Base-by-base conservation (phyloP, 768 basidiomycete genomes). In the Pleurotus citrinopileatus region DNA sequence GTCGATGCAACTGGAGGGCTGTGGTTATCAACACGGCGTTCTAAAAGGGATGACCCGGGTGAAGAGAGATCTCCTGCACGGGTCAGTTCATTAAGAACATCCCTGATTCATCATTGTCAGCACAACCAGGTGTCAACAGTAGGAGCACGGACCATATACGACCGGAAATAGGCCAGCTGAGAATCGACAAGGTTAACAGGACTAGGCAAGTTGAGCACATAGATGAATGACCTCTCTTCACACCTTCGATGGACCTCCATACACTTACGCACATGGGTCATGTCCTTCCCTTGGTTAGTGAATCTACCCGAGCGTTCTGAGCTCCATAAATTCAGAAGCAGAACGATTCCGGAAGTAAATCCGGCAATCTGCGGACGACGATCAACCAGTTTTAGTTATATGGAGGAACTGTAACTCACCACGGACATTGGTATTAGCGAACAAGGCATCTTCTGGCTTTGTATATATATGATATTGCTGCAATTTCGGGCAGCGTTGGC, bases 401-500 rank as follows among this genome's bases (percentile, higher is more conserved):
- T 32, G 7, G 29, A 32, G 29, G 29, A 32, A 32, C 29, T 27
- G 7, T 6, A 12, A 42, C 37, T 23, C 20, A 43, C 46, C 37
- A 25, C 29, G 28, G 2, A 27, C 38, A 58, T 61, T 4, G 74
- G 32, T 73, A 34, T 4, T 63, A 58, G 3, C 72, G 67, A 42
- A 72, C 42, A 3, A 72, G 73, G 32, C 58, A 51, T 65, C 4
- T 78, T 70, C 47, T 63, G 70, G 46, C 76, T 68, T 48, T 80
- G 76, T 2, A 81, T 70, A 60, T 92, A 87, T 32, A 89, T 70
- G 17, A 97, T 78, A 60, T 91, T 91, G 15, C 80, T 83, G 52
- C 84, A 89, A 1, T 88, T 89, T 19, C 93, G 75, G 0, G 93
- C 90, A 0, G 94, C 85, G 55, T 93, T 80, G 9, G 89, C 81